Conservation (phyloP, 75 land plant species). For the Azolla pinnata region DNA sequence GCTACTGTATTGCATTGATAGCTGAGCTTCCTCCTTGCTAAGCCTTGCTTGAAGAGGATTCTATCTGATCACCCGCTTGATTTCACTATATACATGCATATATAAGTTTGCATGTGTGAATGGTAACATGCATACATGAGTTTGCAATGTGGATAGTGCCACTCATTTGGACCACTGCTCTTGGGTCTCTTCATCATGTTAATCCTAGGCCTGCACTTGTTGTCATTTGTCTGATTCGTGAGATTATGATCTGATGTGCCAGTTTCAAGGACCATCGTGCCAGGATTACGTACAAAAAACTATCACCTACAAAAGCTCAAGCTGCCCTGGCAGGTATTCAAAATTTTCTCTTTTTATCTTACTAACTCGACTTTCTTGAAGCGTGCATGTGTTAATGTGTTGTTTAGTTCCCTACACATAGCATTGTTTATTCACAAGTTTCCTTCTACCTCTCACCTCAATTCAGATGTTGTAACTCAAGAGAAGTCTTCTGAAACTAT, state of each 20-base stretch:
- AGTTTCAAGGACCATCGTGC: background rate
- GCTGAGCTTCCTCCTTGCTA: no score
- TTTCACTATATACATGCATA: background rate
- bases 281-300: background rate
- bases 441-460: background rate
- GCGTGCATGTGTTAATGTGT: background rate
- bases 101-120: background rate
- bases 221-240: no score
- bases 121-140: background rate
- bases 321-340: background rate
- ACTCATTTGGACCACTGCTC: background rate
- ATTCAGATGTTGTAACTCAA: slow-evolving; percentile 29
- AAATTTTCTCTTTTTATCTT: background rate
- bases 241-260: background rate
- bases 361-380: background rate
- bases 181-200: no score
- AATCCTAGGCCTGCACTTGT: no score
- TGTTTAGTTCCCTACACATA: no score
- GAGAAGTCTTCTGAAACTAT: slow-evolving; percentile 16
- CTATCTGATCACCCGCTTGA: background rate
- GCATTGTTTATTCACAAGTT: no score
- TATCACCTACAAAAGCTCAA: background rate
- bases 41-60: no score
- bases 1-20: no score
- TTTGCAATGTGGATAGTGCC: background rate